Evolutionary conservation across 257 asterid species (phyloP).

Genomic region (Capsicum rhomboideum): DNA sequence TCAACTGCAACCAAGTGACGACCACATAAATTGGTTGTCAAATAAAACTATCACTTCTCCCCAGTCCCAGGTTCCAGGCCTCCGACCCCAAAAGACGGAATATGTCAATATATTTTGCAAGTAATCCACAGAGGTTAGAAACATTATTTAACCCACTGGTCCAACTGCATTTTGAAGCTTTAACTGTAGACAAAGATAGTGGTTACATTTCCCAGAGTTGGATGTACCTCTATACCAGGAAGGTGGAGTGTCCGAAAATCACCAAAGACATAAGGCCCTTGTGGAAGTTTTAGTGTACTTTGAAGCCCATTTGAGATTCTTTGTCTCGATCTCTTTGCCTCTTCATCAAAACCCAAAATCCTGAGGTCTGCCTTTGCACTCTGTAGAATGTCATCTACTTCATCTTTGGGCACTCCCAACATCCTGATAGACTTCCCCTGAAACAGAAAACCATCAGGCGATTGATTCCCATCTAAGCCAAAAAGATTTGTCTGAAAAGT

Average conservation of each 20-base stretch:
- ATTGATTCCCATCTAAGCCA: neutral
- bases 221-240: conserved; percentile 73
- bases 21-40: conserved; percentile 1
- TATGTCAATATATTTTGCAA: neutral
- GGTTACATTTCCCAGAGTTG: neutral
- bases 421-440: conserved; percentile 77
- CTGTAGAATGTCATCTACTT: conserved; percentile 65
- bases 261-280: conserved; percentile 67
- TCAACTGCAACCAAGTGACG: conserved; percentile 43
- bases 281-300: conserved; percentile 50
- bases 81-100: neutral
- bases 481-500: neutral
- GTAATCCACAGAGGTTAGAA: neutral
- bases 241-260: conserved; percentile 72
- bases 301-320: conserved; percentile 30
- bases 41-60: neutral
- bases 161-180: neutral
- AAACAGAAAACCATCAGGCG: conserved; percentile 5
- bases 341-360: conserved; percentile 91
- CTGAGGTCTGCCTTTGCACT: conserved; percentile 57
- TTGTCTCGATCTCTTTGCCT: conserved; percentile 63
- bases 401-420: conserved; percentile 83
- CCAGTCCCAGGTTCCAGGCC: neutral
- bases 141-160: neutral
- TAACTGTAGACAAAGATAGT: neutral